Base-by-base conservation (phyloP, 192 early-diverging fungal species). In the Rhizoclosmatium globosum region DNA sequence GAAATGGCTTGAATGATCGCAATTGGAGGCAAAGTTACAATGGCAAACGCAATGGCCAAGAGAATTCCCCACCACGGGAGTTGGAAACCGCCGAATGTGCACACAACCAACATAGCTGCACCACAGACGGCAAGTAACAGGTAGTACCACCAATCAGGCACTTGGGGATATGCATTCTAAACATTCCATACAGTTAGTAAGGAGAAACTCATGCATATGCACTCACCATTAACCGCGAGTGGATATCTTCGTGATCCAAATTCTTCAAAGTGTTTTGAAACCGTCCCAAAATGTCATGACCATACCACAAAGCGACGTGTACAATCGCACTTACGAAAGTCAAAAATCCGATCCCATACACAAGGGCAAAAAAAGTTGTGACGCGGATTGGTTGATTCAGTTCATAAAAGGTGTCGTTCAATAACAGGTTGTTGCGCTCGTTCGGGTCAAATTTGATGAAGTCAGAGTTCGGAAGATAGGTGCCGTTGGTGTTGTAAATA, bases 1-100 rank as follows among this genome's bases (percentile, higher is more conserved):
- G 94, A 91, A n/a, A 96, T 86, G 4, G 87, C 91, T 38, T 92
- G 93, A 71, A 97, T 91, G 41, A 94, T 92, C 78, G 94, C 96
- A 43, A 97, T 91, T 7, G 83, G 83, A 15, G 81, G 23, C 38
- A 84, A 60, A 39, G 72, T 70, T 21, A 79, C 64, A 2, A 72
- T 39, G 0, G 79, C 75, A 13, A 84, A 17, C 57, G 41, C 62
- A n/a, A 84, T 19, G 21, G 71, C 71, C 15, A 85, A 43, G 9
- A 82, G 21, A n/a, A 80, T 79, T 3, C 90, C 94, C 90, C 92
- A 95, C 92, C 91, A 93, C 9, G 93, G 92, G 65, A 95, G 85
- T 11, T 83, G 82, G 19, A 91, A 88, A 6, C 85, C 86, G 72
- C 85, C 89, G n/a, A 39, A 69, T 11, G 43, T 21, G 45, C 68